These are phyloP conservation scores for Termitomyces titanicus DNA, from an alignment of 768 basidiomycete species.

Conservation along the genomic window DNA sequence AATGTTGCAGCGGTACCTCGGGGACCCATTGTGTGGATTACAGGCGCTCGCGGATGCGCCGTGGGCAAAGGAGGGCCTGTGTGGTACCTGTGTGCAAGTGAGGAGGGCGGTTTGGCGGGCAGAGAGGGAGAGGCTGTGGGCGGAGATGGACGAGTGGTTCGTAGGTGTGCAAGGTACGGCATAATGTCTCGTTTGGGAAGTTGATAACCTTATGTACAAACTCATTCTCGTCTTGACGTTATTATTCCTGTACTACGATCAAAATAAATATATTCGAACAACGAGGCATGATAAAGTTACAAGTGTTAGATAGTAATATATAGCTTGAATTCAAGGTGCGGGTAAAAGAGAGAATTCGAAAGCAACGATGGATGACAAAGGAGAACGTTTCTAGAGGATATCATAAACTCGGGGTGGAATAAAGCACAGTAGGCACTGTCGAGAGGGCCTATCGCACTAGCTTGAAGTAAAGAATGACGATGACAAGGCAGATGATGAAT, in stretches of 20 bases:
- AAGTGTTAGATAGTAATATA: not conserved
- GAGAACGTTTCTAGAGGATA: not conserved
- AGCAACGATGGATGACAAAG: no score
- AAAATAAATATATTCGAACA: not conserved
- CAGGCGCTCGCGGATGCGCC: constrained; percentile 9
- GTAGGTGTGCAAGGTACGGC: not conserved
- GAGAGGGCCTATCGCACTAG: constrained; percentile 20
- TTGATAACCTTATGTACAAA: no score
- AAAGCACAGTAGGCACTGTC: not conserved
- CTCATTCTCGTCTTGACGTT: not conserved
- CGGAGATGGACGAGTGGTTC: constrained; percentile 12
- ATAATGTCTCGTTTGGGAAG: no score
- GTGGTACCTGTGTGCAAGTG: constrained; percentile 3
- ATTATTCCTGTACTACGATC: not conserved
- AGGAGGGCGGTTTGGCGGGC: constrained; percentile 5
- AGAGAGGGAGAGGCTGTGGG: constrained; percentile 11
- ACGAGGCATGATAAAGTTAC: not conserved
- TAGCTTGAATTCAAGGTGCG: not conserved
- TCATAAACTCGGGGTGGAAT: not conserved
- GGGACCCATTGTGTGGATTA: constrained; percentile 10
- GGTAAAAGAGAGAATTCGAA: not conserved
- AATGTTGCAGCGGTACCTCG: constrained; percentile 1
- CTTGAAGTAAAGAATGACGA: constrained; percentile 67
- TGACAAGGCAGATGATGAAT: constrained; percentile 74
- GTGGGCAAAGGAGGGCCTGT: constrained; percentile 11